A percentile compares a stretch with the other conserved stretches of the same genome.
phyloP scores from a whole-genome alignment of 2,329 filamentous ascomycete species.

The Aspergillus jensenii region DNA sequence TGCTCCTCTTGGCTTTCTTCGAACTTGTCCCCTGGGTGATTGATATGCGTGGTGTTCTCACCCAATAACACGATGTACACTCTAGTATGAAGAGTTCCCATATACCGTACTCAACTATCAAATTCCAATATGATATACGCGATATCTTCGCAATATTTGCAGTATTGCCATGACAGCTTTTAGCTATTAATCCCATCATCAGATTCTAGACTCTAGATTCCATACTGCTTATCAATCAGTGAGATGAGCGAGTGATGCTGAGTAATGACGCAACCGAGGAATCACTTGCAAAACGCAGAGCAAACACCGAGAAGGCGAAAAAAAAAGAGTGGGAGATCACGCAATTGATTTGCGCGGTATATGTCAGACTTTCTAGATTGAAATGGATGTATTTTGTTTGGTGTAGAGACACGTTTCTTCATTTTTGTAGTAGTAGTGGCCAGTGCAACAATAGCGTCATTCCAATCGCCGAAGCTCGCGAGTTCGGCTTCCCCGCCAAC shows the following conservation, averaged over 20 bases:
- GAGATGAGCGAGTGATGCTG: not conserved
- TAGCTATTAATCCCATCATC: not conserved
- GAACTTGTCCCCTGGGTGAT: not conserved
- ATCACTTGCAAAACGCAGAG: too few relatives aligned
- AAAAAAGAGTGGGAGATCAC: not conserved
- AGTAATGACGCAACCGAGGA: not conserved
- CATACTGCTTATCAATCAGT: constrained; percentile 4
- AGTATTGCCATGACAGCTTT: not conserved
- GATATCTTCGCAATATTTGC: not conserved
- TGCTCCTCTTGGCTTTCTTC: not conserved
- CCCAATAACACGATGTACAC: not conserved
- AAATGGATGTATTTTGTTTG: not conserved
- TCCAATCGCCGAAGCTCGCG: not conserved
- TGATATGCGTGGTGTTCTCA: not conserved
- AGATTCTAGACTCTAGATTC: not conserved
- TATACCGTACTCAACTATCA: not conserved
- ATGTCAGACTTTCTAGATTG: not conserved
- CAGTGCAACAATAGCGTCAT: constrained; percentile 1
- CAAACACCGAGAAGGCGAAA: not conserved
- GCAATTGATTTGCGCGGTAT: not conserved
- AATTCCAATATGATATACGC: not conserved
- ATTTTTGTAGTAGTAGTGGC: not conserved
- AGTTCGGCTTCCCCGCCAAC: constrained; percentile 5
- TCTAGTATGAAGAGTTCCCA: not conserved
- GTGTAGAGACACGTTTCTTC: too few relatives aligned